Base-by-base conservation (phyloP, 176 grass and related monocot species). In the Thalia dealbata region DNA sequence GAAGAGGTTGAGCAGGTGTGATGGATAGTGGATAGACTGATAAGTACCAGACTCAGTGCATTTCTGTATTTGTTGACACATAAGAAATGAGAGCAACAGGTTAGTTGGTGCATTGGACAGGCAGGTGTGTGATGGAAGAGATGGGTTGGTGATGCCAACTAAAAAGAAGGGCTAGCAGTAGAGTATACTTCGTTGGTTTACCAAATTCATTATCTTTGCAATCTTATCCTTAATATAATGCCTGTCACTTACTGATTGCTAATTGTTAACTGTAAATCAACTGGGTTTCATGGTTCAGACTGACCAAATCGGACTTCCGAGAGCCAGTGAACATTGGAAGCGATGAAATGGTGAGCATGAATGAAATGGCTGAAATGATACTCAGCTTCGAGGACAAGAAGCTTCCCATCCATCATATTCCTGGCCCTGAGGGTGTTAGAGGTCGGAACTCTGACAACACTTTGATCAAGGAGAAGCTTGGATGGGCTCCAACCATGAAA, bases 271-370 rank as follows among this genome's bases (percentile, higher is more conserved):
- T 38, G 32, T 38, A 38, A 38, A 38, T 52, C 51, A 52, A 52
- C 51, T 63, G 61, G n/a, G 26, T 15, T 10, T 30, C 4, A 4
- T 63, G 24, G 1, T 63, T 27, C 23, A 70, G 68, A 27, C 24
- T 70, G 68, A 70, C 68, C 6, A 70, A 70, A 23, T 70, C 68
- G 10, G 68, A 70, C 44, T 70, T 70, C 13, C 42, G 68, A 26
- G 68, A 70, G n/a, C 68, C 68, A 26, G 42, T 70, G n/a, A 70
- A 70, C 45, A 70, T 70, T 27, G 68, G 68, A 16, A 70, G 68
- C 15, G 68, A 70, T 70, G 68, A 70, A 70, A 70, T 70, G 68
- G 68, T 70, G 42, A 70, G 68, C 43, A 70, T 70, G 68, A 70
- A 70, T 18, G 68, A 70, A 42, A 70, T 70, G 68, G 68, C 68